phyloP scores from a whole-genome alignment of 1,139 yeast genomes.

The Debaryomyces psychrophilus region DNA sequence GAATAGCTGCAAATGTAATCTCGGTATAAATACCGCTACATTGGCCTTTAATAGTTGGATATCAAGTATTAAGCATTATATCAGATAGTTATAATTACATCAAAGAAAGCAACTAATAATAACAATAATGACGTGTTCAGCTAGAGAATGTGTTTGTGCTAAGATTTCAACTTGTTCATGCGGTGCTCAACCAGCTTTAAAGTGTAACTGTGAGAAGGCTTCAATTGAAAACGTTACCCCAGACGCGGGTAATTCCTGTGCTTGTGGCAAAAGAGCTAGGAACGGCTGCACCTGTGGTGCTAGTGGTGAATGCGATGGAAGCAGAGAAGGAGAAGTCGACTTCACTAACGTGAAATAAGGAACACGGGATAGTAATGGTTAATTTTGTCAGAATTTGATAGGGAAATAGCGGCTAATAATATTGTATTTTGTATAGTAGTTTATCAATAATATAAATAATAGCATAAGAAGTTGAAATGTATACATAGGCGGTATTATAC shows the following conservation, averaged over 20 bases:
- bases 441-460: not conserved
- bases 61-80: not conserved
- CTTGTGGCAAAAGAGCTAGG: constrained; percentile 51
- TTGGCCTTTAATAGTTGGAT: no score
- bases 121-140: constrained; percentile 44
- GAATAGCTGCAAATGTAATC: not conserved
- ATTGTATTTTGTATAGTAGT: not conserved
- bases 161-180: constrained; percentile 54
- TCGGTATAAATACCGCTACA: not conserved
- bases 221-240: constrained; percentile 45
- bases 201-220: constrained; percentile 50
- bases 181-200: constrained; percentile 51
- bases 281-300: constrained; percentile 48
- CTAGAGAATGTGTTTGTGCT: constrained; percentile 51
- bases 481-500: no score
- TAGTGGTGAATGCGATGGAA: constrained; percentile 40
- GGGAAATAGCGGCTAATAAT: not conserved
- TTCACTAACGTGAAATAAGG: constrained; percentile 41
- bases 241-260: constrained; percentile 39
- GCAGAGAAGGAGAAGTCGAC: constrained; percentile 52
- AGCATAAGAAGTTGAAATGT: not conserved
- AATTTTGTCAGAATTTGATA: no score
- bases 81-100: not conserved
- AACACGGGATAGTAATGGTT: no score
- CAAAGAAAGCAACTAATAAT: not conserved